Conservation (phyloP, 2,329 filamentous ascomycete species). For the Pleomassaria siparia region DNA sequence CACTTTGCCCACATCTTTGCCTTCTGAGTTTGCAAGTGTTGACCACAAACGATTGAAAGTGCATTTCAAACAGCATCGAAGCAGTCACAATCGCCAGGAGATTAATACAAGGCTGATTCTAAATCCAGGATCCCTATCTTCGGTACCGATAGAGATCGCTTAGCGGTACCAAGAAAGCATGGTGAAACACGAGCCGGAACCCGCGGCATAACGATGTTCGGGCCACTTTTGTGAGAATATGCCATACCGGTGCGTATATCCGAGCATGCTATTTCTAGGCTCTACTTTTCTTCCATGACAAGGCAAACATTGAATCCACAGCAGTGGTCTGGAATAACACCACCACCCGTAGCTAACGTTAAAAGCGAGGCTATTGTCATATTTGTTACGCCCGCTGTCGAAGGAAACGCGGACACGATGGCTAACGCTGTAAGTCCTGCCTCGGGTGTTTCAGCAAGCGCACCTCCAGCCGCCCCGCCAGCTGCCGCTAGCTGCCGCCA, state of each 20-base stretch:
- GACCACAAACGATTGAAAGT: background rate
- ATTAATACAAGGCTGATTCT: slow-evolving; percentile 1
- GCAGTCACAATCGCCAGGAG: background rate
- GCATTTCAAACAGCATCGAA: slow-evolving; percentile 1
- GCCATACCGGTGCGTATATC: background rate
- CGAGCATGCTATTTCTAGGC: background rate
- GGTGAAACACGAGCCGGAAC: slow-evolving; percentile 1
- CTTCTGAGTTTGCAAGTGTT: background rate
- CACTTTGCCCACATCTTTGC: background rate
- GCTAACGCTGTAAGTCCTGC: too few species aligned
- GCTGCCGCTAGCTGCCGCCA: too few species aligned
- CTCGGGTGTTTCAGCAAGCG: too few species aligned
- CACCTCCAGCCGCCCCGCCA: too few species aligned
- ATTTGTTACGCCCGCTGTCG: too few species aligned
- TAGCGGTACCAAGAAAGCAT: background rate
- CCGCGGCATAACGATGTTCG: background rate
- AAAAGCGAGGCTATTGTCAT: too few species aligned
- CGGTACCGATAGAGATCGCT: background rate
- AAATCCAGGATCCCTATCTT: background rate
- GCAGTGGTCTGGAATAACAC: background rate
- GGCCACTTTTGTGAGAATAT: background rate
- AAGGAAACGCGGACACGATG: too few species aligned
- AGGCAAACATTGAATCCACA: background rate
- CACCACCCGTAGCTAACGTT: too few species aligned
- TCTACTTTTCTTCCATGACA: background rate